Percentiles rank a stretch among this genome's conserved stretches.
These are phyloP conservation scores for Pseudozyma thailandica DNA, from an alignment of 1,284 basidiomycete species.

Conservation along the genomic window DNA sequence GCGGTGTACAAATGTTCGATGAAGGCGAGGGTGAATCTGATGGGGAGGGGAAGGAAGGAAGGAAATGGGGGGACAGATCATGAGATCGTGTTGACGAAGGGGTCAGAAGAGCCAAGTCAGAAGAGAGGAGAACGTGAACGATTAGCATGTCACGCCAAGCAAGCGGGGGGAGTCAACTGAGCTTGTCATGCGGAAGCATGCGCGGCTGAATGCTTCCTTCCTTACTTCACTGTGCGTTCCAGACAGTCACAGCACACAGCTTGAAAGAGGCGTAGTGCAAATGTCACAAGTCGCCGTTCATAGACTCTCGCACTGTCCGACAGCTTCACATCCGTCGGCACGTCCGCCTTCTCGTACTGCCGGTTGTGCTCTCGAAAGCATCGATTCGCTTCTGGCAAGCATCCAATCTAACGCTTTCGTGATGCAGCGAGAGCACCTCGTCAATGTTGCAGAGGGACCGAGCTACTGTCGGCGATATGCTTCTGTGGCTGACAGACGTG, in stretches of 20 bases:
- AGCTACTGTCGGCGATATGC: no score
- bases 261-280: not conserved
- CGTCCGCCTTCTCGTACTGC: no score
- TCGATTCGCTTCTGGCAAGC: no score
- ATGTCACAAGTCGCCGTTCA: slow-evolving; percentile 5
- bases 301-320: slow-evolving; percentile 9
- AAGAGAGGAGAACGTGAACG: not conserved
- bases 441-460: no score
- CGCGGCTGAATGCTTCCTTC: not conserved
- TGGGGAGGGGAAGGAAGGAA: not conserved
- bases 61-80: not conserved
- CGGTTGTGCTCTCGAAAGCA: no score
- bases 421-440: no score
- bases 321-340: not conserved
- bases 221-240: not conserved
- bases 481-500: no score
- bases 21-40: not conserved
- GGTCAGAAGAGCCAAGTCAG: not conserved
- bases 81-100: not conserved
- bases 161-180: not conserved
- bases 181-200: not conserved
- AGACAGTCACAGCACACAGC: not conserved
- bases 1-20: not conserved
- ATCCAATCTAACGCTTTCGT: no score
- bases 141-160: not conserved